A percentile compares a stretch with the other conserved stretches of the same genome.
phyloP scores from a whole-genome alignment of 345 rosid species.

The Eucalyptus viminalis region DNA sequence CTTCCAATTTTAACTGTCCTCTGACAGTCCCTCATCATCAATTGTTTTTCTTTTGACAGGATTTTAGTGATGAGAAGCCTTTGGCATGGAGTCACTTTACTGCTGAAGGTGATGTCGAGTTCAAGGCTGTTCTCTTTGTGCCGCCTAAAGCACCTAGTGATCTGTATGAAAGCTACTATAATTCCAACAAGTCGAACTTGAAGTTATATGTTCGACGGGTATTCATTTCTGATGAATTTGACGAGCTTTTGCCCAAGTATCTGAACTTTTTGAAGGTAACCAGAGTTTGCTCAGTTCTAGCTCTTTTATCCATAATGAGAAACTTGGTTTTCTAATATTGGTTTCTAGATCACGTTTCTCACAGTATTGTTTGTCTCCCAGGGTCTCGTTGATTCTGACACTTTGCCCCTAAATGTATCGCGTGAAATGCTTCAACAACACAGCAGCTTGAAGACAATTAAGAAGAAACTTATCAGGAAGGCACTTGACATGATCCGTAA shows the following conservation, averaged over 20 bases:
- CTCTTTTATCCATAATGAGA: neutral
- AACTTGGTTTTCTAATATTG: neutral
- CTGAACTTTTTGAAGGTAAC: conserved; percentile 82
- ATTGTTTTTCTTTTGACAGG: conserved; percentile 24
- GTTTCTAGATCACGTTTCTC: neutral
- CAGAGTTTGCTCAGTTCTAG: neutral
- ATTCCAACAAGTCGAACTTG: conserved; percentile 74
- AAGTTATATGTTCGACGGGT: conserved; percentile 90
- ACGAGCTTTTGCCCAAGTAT: conserved; percentile 91
- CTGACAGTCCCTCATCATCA: neutral
- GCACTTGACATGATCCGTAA: conserved; percentile 95
- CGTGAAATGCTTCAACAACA: conserved; percentile 99
- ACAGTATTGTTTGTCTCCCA: conserved; percentile 15
- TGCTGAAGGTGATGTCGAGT: conserved; percentile 98
- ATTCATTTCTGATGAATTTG: conserved; percentile 98
- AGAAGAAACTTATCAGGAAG: conserved; percentile 93
- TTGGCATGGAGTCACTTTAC: conserved; percentile 87
- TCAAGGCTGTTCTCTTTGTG: conserved; percentile 85
- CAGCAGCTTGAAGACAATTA: conserved; percentile 90
- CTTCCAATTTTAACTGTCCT: neutral
- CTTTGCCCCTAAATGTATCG: conserved; percentile 88
- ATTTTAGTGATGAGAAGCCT: conserved; percentile 79
- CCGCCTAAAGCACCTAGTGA: conserved; percentile 97
- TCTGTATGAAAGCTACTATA: conserved; percentile 90
- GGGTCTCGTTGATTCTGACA: conserved; percentile 99